Evolutionary conservation across 1,284 basidiomycete species (phyloP), one percentile per base, ranked within the genome.

Genomic region (Phlebopus sp.): DNA sequence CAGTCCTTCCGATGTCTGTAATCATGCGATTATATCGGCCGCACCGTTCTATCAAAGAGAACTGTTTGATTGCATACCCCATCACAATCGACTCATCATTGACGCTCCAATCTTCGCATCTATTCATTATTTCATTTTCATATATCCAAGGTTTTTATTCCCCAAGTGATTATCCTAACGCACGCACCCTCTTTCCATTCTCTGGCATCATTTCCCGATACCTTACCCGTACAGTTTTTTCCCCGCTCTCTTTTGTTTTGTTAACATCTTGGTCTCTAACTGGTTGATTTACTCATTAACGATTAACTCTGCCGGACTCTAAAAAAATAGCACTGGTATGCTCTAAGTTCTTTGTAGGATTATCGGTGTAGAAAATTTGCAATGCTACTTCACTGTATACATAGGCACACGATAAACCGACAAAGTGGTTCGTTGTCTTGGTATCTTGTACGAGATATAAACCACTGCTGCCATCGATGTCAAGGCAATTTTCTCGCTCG

Each of bases 281-380:
- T 17, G 29, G 31, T 9, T 50, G 15, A 44, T 35, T 37, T 27
- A 44, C 35, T 17, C 5, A 42, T 41, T 39, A 39, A 27, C 37
- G 10, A 21, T 39, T 13, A 47, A 47, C 13, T 47, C 25, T 19
- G 35, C 31, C 46, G 54, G 48, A 18, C 15, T 47, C 46, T 40
- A 29, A 37, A 25, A 38, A 52, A 52, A 47, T 47, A 47, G 50
- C 46, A 17, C 50, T 51, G 46, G 56, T 46, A 50, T 42, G 43
- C 38, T 47, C 27, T 19, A 19, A 23, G 13, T 23, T 23, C 40
- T 21, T 17, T 23, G 37, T 21, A 39, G 36, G n/a, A 37, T 15
- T 39, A 39, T 13, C 15, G 27, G 21, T 39, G 37, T 39, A 39
- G 27, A 39, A 17, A 9, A 23, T 38, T 19, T 13, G 37, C 19